phyloP scores from a whole-genome alignment of 306 rosid genomes.

The Calophaca sinica region DNA sequence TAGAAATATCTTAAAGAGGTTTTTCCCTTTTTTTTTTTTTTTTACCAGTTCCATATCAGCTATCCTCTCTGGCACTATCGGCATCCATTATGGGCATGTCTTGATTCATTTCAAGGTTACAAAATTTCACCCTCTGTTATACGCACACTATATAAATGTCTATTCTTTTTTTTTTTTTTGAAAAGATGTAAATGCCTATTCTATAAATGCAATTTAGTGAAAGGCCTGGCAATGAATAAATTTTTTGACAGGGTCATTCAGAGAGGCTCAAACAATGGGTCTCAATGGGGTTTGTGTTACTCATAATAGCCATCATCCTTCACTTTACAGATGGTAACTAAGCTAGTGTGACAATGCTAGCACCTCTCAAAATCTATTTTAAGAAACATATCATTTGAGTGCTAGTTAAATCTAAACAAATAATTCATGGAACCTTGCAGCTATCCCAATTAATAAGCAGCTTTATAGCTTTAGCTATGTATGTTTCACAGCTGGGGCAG shows the following conservation, averaged over 20 bases:
- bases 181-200: neutral
- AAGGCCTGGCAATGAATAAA: conserved; percentile 20
- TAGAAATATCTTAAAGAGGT: neutral
- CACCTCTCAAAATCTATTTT: neutral
- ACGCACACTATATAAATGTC: neutral
- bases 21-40: too few relatives aligned
- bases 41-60: conserved; percentile 73
- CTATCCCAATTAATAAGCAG: conserved; percentile 90
- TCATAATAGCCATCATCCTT: conserved; percentile 71
- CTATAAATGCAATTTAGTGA: conserved; percentile 32
- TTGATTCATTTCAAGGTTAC: conserved; percentile 87
- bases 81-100: conserved; percentile 90
- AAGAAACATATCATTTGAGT: neutral
- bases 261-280: conserved; percentile 91
- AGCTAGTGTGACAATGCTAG: neutral
- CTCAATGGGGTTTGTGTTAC: conserved; percentile 68
- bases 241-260: conserved; percentile 63
- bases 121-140: conserved; percentile 9
- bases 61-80: conserved; percentile 77
- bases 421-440: conserved; percentile 51
- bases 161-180: too few relatives aligned
- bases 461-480: conserved; percentile 90
- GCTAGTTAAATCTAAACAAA: neutral
- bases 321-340: conserved; percentile 76
- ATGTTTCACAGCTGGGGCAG: conserved; percentile 89